Evolutionary conservation across 2,329 filamentous ascomycete species (phyloP).

Genomic region (Leptographium radiaticola): DNA sequence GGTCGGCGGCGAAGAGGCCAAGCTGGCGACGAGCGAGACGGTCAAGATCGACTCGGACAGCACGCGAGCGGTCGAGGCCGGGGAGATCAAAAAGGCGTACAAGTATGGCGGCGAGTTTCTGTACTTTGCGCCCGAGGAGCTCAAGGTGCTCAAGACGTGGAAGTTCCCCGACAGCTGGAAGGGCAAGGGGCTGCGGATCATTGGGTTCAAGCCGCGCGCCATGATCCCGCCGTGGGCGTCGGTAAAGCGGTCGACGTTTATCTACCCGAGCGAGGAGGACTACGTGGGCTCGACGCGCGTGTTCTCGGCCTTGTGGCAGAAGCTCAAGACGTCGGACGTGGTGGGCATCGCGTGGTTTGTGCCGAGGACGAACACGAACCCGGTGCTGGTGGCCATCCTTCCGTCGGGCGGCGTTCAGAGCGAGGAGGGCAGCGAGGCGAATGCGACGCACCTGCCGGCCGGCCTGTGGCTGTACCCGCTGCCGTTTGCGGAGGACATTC

Average conservation of each 20-base stretch:
- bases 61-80: conserved; percentile 61
- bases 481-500: conserved; percentile 80
- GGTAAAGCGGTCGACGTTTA: conserved; percentile 74
- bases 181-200: conserved; percentile 68
- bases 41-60: conserved; percentile 67
- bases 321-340: conserved; percentile 65
- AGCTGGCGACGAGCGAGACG: conserved; percentile 65
- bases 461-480: conserved; percentile 83
- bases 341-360: conserved; percentile 86
- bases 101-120: conserved; percentile 91
- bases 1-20: conserved; percentile 70
- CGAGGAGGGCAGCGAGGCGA: conserved; percentile 16
- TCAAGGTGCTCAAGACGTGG: conserved; percentile 54
- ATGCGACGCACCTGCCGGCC: conserved; percentile 60
- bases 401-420: conserved; percentile 54
- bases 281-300: conserved; percentile 85
- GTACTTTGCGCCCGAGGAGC: conserved; percentile 73
- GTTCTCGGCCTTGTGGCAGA: conserved; percentile 82
- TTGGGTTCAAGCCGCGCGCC: conserved; percentile 80
- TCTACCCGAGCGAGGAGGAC: conserved; percentile 85
- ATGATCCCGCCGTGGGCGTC: conserved; percentile 73
- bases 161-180: conserved; percentile 43
- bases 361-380: conserved; percentile 65
- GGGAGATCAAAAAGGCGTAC: conserved; percentile 80
- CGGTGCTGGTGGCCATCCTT: conserved; percentile 67